A percentile compares a stretch with the other conserved stretches of the same genome.
Evolutionary conservation across 768 basidiomycete species (phyloP).

Genomic region (Leucosporidium creatinivorum): DNA sequence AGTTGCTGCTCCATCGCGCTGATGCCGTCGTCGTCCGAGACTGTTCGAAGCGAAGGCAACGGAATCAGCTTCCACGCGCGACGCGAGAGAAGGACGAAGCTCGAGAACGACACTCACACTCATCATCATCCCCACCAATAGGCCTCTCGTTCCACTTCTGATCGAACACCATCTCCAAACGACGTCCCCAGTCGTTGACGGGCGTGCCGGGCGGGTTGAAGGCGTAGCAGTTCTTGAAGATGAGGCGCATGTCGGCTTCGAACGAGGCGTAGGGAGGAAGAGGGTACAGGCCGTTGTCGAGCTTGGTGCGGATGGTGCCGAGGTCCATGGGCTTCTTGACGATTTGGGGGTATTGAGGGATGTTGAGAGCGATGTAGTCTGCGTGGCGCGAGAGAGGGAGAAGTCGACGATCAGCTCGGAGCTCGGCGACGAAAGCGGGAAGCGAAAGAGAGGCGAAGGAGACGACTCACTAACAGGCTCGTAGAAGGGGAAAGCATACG

Average conservation of each 20-base stretch:
- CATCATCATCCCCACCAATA: slow-evolving; percentile 19
- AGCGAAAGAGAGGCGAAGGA: not conserved
- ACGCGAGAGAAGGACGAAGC: not conserved
- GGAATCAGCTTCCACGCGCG: not conserved
- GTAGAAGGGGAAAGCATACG: slow-evolving; percentile 73
- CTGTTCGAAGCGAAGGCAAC: not conserved
- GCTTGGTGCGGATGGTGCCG: slow-evolving; percentile 74
- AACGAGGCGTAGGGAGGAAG: slow-evolving; percentile 62
- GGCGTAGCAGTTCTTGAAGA: slow-evolving; percentile 85
- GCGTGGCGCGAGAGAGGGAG: slow-evolving; percentile 10
- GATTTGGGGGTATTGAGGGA: slow-evolving; percentile 77
- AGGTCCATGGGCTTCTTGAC: slow-evolving; percentile 96
- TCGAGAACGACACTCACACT: slow-evolving; percentile 3
- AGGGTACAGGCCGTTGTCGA: slow-evolving; percentile 66
- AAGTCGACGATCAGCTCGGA: not conserved
- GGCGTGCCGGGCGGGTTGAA: slow-evolving; percentile 86
- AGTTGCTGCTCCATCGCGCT: slow-evolving; percentile 73
- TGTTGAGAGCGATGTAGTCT: slow-evolving; percentile 71
- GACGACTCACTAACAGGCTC: slow-evolving; percentile 76
- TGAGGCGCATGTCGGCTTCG: slow-evolving; percentile 82
- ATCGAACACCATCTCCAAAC: slow-evolving; percentile 79
- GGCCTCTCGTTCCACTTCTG: slow-evolving; percentile 83
- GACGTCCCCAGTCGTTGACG: slow-evolving; percentile 76
- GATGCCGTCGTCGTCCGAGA: slow-evolving; percentile 47
- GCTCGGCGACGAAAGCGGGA: too few species aligned